Evolutionary conservation across 805 yeast genomes (phyloP).

Genomic region (Barnettozyma wickerhamii): DNA sequence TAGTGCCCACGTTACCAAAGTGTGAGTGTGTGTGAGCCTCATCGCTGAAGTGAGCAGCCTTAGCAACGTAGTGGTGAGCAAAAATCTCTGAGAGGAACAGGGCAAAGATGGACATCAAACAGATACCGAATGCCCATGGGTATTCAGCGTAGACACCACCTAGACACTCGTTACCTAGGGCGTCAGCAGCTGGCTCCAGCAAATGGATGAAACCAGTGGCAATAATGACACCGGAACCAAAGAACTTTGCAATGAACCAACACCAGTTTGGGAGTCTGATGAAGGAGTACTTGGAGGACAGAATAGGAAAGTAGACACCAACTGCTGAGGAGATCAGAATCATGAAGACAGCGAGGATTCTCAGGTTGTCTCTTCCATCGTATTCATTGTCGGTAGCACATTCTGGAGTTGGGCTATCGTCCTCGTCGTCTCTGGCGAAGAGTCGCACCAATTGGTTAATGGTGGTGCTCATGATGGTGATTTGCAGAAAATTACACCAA

Average conservation of each 20-base stretch:
- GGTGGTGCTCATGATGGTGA: slow-evolving; percentile 7
- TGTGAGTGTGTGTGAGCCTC: slow-evolving; percentile 46
- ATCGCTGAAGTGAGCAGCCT: slow-evolving; percentile 23
- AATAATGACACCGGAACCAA: slow-evolving; percentile 81
- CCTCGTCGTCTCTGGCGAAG: slow-evolving; percentile 22
- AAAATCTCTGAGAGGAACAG: slow-evolving; percentile 47
- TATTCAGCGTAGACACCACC: slow-evolving; percentile 54
- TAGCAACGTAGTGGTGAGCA: slow-evolving; percentile 39
- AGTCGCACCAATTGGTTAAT: slow-evolving; percentile 10
- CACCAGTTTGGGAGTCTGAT: slow-evolving; percentile 57
- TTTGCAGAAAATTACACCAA: too few relatives aligned
- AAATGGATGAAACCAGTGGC: slow-evolving; percentile 80
- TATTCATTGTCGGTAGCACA: slow-evolving; percentile 42
- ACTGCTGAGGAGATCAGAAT: slow-evolving; percentile 51
- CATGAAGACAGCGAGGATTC: slow-evolving; percentile 63
- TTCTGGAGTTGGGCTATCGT: slow-evolving; percentile 18
- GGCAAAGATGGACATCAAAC: slow-evolving; percentile 40
- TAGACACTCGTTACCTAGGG: slow-evolving; percentile 52
- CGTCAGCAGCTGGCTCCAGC: slow-evolving; percentile 62
- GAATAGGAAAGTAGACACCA: slow-evolving; percentile 59
- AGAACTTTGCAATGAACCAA: slow-evolving; percentile 66
- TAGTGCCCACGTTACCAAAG: slow-evolving; percentile 50
- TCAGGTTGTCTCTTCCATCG: slow-evolving; percentile 34
- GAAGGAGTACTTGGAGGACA: slow-evolving; percentile 55
- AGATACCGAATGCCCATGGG: slow-evolving; percentile 55